Base-by-base conservation (phyloP, 495 filamentous ascomycete species). In the Neurospora pannonica region DNA sequence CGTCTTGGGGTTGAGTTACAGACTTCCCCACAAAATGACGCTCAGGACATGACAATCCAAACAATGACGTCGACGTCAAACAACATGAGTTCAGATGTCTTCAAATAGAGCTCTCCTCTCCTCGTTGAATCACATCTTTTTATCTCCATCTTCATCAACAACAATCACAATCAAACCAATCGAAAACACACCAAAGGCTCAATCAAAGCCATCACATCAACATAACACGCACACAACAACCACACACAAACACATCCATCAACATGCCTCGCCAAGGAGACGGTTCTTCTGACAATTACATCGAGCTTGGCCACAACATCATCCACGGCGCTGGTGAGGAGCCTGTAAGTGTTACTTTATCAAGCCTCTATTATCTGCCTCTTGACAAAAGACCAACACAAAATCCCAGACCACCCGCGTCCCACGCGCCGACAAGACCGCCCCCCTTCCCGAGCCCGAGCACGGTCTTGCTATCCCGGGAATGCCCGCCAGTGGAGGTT, bases 211-310 rank as follows among this genome's bases (percentile, higher is more conserved):
- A 67, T 67, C 15, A 19, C 3, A 19, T 17, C 28, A 67, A 36
- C 6, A 9, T 6, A 67, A 21, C 71, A 70, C 9, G 15, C 24
- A 24, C 24, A 42, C 10, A 10, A 40, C 13, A 62, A 38, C 73
- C 9, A 73, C 8, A 10, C 38, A 62, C 19, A 67, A 11, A 74
- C 11, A 46, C 9, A 72, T 70, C 46, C 71, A 11, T 19, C 73
- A 78, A 75, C 72, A 85, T 84, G 83, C 82, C 83, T 77, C 80
- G 80, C 74, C 69, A 82, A 43, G 81, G 82, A 79, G 80, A 81
- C 75, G 82, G 81, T 34, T 76, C 77, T 69, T 74, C 76, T 19
- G 77, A 84, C 79, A 84, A 83, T 74, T 78, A 80, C 46, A 74
- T 80, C n/a, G 79, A 83, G 71, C 69, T 75, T 3, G 73, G 76